A percentile compares a stretch with the other conserved stretches of the same genome.
Evolutionary conservation across 768 basidiomycete genomes (phyloP).

Genomic region (Coprinellus aureogranulatus): DNA sequence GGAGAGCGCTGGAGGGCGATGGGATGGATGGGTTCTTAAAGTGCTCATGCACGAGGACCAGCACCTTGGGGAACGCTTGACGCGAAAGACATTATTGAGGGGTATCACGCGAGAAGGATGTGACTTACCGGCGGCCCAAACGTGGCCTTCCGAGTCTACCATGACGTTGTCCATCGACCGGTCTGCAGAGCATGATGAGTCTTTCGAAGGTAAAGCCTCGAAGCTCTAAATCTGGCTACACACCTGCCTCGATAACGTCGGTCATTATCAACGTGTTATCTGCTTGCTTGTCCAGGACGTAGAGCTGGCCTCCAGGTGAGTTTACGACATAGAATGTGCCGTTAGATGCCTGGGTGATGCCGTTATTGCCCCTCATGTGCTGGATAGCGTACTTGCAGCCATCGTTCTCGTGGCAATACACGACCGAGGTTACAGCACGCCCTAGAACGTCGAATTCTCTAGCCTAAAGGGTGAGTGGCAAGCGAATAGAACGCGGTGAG

Average conservation of each 20-base stretch:
- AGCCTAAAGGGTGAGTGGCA: constrained; percentile 3
- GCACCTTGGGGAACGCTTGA: constrained; percentile 42
- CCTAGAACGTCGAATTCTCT: constrained; percentile 33
- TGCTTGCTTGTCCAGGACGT: constrained; percentile 53
- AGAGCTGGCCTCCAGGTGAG: constrained; percentile 41
- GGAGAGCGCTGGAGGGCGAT: constrained; percentile 49
- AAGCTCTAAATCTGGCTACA: constrained; percentile 1
- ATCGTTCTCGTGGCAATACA: constrained; percentile 57
- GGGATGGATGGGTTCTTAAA: constrained; percentile 37
- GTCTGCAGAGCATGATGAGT: constrained; percentile 29
- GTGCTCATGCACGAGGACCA: constrained; percentile 36
- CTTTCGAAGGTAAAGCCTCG: background rate
- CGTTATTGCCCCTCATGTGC: constrained; percentile 56
- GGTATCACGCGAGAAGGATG: background rate
- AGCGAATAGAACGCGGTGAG: background rate
- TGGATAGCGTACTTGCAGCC: constrained; percentile 61
- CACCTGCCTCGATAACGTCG: constrained; percentile 57
- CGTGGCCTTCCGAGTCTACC: constrained; percentile 54
- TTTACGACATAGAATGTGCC: constrained; percentile 66
- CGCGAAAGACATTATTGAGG: background rate
- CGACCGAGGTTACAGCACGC: constrained; percentile 46
- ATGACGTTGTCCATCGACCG: constrained; percentile 59
- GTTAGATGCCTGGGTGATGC: constrained; percentile 55
- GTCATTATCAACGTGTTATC: constrained; percentile 57
- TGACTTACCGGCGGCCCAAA: constrained; percentile 59